Evolutionary conservation across 306 rosid species (phyloP).

Genomic region (Lathyrus oleraceus): DNA sequence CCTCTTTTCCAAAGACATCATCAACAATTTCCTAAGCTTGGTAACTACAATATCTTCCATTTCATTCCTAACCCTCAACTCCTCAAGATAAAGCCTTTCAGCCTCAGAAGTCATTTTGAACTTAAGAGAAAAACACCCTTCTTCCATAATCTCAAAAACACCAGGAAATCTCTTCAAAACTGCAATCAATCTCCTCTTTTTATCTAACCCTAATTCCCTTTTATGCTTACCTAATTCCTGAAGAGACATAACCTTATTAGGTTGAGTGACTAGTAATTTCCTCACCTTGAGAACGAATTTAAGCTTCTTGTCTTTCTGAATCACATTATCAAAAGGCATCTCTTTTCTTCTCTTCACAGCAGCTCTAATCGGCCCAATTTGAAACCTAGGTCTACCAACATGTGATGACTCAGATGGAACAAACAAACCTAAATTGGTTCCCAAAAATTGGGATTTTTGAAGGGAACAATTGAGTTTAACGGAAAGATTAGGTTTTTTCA

Average conservation of each 20-base stretch:
- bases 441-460: slow-evolving; percentile 58
- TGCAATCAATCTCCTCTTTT: slow-evolving; percentile 63
- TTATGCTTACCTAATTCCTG: slow-evolving; percentile 65
- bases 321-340: slow-evolving; percentile 73
- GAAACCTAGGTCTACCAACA: slow-evolving; percentile 25
- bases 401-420: slow-evolving; percentile 36
- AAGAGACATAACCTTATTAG: slow-evolving; percentile 75
- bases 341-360: slow-evolving; percentile 89
- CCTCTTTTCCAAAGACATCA: slow-evolving; percentile 79
- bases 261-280: slow-evolving; percentile 66
- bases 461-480: slow-evolving; percentile 41
- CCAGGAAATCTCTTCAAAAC: slow-evolving; percentile 78
- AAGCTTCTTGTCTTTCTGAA: slow-evolving; percentile 83
- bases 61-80: slow-evolving; percentile 68
- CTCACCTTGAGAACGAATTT: slow-evolving; percentile 72
- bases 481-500: slow-evolving; percentile 35
- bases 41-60: slow-evolving; percentile 77
- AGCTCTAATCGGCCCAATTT: slow-evolving; percentile 55
- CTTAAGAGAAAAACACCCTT: slow-evolving; percentile 69
- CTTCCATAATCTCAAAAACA: slow-evolving; percentile 69
- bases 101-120: slow-evolving; percentile 74
- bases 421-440: slow-evolving; percentile 46
- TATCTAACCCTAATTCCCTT: slow-evolving; percentile 71
- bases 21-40: slow-evolving; percentile 78
- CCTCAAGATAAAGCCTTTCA: slow-evolving; percentile 78